phyloP scores from a whole-genome alignment of 1,284 basidiomycete genomes.

The Laetiporus sulphureus region DNA sequence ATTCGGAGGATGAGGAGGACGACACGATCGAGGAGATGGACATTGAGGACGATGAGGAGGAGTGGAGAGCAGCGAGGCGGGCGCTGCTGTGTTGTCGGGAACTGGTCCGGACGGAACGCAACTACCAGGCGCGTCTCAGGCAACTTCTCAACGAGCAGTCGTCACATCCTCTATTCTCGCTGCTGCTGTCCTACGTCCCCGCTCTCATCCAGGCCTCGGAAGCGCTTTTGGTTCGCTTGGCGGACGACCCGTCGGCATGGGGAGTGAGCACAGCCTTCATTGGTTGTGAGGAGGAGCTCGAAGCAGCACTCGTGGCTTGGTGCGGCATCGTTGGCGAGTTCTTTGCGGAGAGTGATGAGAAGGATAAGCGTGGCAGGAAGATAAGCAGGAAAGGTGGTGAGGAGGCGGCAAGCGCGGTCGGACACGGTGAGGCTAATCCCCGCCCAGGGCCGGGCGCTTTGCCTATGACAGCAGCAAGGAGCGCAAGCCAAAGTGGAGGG shows the following conservation, averaged over 20 bases:
- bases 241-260: constrained; percentile 53
- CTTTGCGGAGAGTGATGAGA: constrained; percentile 33
- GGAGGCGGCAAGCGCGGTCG: constrained; percentile 9
- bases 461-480: constrained; percentile 9
- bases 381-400: constrained; percentile 14
- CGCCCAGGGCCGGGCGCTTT: constrained; percentile 5
- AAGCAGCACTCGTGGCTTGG: constrained; percentile 54
- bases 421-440: constrained; percentile 7
- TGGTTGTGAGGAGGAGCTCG: constrained; percentile 43
- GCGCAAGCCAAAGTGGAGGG: constrained; percentile 19
- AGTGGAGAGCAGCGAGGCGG: constrained; percentile 49
- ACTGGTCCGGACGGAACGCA: constrained; percentile 59
- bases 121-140: constrained; percentile 47
- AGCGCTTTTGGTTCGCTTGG: constrained; percentile 38
- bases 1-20: constrained; percentile 19
- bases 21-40: constrained; percentile 10
- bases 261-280: constrained; percentile 57
- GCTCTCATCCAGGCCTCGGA: constrained; percentile 44
- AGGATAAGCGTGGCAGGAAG: constrained; percentile 14
- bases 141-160: constrained; percentile 33
- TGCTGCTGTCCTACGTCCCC: constrained; percentile 46
- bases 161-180: constrained; percentile 38
- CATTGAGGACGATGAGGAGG: constrained; percentile 23
- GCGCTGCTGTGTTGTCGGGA: constrained; percentile 56
- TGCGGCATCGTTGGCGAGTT: constrained; percentile 54